Evolutionary conservation across 2,329 filamentous ascomycete species (phyloP), one percentile per base, ranked within the genome.

Genomic region (Plenodomus tracheiphilus): DNA sequence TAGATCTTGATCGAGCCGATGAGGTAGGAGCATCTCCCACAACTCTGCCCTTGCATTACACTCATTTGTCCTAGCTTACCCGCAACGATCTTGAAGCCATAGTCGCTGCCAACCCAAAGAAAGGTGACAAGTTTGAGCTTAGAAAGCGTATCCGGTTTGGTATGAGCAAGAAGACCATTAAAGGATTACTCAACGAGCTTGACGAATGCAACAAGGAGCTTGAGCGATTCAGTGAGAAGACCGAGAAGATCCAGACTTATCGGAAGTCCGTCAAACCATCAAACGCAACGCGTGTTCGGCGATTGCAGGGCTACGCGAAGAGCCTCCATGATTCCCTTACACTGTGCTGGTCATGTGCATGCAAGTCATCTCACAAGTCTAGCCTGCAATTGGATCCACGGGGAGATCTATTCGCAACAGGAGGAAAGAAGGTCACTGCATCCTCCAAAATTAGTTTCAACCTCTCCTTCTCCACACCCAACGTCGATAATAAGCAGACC

Each of bases 141-240:
- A 61, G 56, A 20, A 72, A 71, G 53, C 60, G 69, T 0, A 59
- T 72, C 2, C 59, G 58, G 5, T 72, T 72, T 44, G 66, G 66
- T 3, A 73, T 72, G 69, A 65, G 54, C 35, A 73, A 71, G 49
- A 71, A 71, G 47, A 65, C 53, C 15, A 65, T 73, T 39, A 72
- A 70, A 41, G 59, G 56, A 18, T 49, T 71, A 10, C 51, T 73
- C 3, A 68, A 70, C 43, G 65, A 73, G 48, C 51, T 73, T 17
- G 64, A 70, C 30, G 67, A 71, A 2, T 73, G 70, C 58, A 72
- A 72, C 42, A 70, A 70, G 30, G 68, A 72, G 41, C 58, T 73
- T 3, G 70, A 73, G 43, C 62, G 70, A 13, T 72, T 72, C 34
- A 71, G 70, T 0, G 65, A 72, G 22, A 66, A 67, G 39, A 71